Percentiles rank a stretch among this genome's conserved stretches.
Conservation (phyloP, 2,329 filamentous ascomycete genomes). For the Ophidiomyces ophidiicola region DNA sequence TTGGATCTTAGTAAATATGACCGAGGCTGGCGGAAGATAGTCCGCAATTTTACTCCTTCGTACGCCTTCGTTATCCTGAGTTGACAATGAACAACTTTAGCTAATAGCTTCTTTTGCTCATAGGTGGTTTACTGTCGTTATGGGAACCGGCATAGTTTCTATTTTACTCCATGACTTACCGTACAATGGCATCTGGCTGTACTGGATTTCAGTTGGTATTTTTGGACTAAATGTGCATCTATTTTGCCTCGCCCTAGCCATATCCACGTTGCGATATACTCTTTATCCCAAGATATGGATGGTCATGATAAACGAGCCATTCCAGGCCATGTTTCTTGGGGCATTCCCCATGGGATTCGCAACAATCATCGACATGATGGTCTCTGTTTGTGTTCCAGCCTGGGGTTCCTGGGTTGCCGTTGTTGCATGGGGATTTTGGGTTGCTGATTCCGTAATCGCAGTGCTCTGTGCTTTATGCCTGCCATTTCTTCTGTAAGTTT, state of each 20-base stretch:
- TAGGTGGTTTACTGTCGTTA: conserved; percentile 34
- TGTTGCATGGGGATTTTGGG: conserved; percentile 48
- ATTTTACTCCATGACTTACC: conserved; percentile 28
- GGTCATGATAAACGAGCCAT: conserved; percentile 54
- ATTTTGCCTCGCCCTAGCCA: conserved; percentile 27
- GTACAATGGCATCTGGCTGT: conserved; percentile 30
- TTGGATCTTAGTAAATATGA: conserved; percentile 11
- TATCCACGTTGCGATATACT: conserved; percentile 49
- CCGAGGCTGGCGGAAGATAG: conserved; percentile 17
- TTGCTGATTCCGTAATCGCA: conserved; percentile 44
- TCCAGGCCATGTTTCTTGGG: conserved; percentile 56
- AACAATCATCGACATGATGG: conserved; percentile 55
- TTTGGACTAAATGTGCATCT: conserved; percentile 29
- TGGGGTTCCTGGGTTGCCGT: conserved; percentile 49
- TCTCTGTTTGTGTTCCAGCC: conserved; percentile 46
- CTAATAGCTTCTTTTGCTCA: background rate
- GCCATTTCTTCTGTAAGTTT: conserved; percentile 42
- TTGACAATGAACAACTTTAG: background rate
- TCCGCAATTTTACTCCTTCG: conserved; percentile 21
- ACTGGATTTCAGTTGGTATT: conserved; percentile 28
- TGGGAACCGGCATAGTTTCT: conserved; percentile 35
- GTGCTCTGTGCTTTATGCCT: conserved; percentile 44
- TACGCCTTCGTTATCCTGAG: conserved; percentile 9
- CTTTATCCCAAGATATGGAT: conserved; percentile 55
- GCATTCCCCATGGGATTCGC: conserved; percentile 58